A percentile compares a stretch with the other conserved stretches of the same genome.
These are phyloP conservation scores for Backusella parvicylindrica DNA, from an alignment of 192 early-diverging fungal species.

Conservation along the genomic window DNA sequence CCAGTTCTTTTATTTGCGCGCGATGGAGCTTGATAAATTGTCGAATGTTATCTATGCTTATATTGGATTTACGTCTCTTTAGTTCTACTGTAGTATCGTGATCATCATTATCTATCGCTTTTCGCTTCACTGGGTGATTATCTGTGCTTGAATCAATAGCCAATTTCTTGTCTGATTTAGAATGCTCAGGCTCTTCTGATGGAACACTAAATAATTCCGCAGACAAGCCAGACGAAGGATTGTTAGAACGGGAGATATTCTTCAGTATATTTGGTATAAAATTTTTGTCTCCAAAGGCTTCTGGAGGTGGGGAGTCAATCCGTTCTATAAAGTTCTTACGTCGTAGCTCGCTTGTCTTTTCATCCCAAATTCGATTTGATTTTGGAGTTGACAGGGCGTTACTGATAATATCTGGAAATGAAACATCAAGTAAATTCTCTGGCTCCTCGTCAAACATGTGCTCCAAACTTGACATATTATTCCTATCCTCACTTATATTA, in stretches of 20 bases:
- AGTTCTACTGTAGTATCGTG: not conserved
- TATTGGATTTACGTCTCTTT: not conserved
- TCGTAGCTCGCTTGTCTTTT: slow-evolving; percentile 7
- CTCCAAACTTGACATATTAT: not conserved
- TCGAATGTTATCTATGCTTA: not conserved
- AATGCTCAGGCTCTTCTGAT: not conserved
- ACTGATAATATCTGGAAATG: slow-evolving; percentile 9
- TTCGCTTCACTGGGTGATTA: not conserved
- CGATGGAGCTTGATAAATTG: slow-evolving; percentile 23
- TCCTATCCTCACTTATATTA: not conserved
- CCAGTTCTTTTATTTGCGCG: slow-evolving; percentile 23
- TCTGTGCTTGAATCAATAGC: not conserved
- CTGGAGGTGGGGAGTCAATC: slow-evolving; percentile 24
- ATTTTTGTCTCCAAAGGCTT: not conserved
- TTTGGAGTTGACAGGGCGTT: slow-evolving; percentile 15
- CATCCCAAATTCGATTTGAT: not conserved
- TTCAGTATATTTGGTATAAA: not conserved
- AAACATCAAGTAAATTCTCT: slow-evolving; percentile 10
- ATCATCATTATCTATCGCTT: not conserved
- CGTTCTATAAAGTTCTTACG: slow-evolving; percentile 19
- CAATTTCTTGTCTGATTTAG: not conserved
- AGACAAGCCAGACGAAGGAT: not conserved
- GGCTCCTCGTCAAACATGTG: not conserved
- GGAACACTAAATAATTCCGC: not conserved
- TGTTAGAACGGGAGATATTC: not conserved